Evolutionary conservation across 2,329 filamentous ascomycete species (phyloP).

Genomic region (Bipolaris gigantea): DNA sequence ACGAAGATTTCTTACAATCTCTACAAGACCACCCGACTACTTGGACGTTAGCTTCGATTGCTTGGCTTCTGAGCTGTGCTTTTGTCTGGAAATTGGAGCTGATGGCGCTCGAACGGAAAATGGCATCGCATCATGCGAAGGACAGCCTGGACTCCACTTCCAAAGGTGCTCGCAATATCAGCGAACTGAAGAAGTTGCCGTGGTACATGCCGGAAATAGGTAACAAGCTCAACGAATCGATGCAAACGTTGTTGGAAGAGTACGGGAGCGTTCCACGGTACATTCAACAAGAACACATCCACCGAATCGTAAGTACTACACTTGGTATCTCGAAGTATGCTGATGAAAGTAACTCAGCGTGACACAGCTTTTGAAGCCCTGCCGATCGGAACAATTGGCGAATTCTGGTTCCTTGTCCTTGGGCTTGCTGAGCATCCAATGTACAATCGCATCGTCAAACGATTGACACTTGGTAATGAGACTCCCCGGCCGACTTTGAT

Average conservation of each 20-base stretch:
- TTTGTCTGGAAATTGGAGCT: neutral
- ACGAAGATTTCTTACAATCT: neutral
- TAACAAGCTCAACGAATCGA: neutral
- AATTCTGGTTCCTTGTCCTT: neutral
- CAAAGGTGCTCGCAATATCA: neutral
- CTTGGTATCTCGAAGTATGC: neutral
- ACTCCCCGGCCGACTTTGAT: neutral
- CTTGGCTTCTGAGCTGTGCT: neutral
- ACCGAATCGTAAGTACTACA: neutral
- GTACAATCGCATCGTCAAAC: neutral
- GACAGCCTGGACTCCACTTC: neutral
- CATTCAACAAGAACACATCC: neutral
- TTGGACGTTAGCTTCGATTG: neutral
- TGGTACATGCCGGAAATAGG: neutral
- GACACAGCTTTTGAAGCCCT: neutral
- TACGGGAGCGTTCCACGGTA: neutral
- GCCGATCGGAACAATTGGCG: neutral
- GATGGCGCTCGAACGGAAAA: neutral
- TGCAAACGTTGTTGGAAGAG: neutral
- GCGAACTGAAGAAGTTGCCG: neutral
- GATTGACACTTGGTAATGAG: neutral
- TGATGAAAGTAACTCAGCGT: neutral
- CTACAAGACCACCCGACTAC: neutral
- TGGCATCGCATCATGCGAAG: neutral
- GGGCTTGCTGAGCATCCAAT: neutral